Percentiles rank a stretch among this genome's conserved stretches.
phyloP scores from a whole-genome alignment of 1,139 yeast genomes.

The Lodderomyces jiufengensis region DNA sequence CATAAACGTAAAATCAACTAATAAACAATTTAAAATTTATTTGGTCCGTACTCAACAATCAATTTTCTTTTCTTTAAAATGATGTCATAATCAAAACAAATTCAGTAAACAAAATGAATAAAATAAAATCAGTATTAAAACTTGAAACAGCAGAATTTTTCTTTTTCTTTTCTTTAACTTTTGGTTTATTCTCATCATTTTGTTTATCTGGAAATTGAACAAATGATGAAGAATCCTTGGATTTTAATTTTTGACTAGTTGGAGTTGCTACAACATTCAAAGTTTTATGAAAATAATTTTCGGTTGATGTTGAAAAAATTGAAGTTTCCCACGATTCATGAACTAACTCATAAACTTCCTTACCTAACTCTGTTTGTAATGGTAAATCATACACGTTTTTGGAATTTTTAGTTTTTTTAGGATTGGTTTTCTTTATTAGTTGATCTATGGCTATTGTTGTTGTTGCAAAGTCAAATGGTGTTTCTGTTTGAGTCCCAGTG shows the following conservation, averaged over 20 bases:
- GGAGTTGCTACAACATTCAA: not conserved
- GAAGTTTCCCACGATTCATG: no score
- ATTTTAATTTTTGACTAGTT: not conserved
- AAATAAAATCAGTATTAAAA: conserved; percentile 5
- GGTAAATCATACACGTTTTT: no score
- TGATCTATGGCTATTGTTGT: not conserved
- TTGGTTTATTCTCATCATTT: not conserved
- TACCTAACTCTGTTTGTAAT: no score
- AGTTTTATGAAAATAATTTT: no score
- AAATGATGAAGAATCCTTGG: not conserved
- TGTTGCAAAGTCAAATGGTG: conserved; percentile 1
- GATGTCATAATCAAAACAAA: conserved; percentile 8
- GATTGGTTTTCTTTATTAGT: not conserved
- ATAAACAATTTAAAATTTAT: no score
- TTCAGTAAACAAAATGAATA: conserved; percentile 6
- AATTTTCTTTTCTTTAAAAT: conserved; percentile 2
- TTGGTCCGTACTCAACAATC: no score
- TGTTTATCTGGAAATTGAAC: not conserved
- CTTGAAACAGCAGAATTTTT: conserved; percentile 8
- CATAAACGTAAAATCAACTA: not conserved
- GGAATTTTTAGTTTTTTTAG: not conserved
- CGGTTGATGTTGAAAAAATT: no score
- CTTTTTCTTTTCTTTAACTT: not conserved
- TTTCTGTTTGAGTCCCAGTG: not conserved
- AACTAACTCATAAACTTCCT: no score